phyloP scores from a whole-genome alignment of 2,329 filamentous ascomycete species.

The Aureobasidium sp. region DNA sequence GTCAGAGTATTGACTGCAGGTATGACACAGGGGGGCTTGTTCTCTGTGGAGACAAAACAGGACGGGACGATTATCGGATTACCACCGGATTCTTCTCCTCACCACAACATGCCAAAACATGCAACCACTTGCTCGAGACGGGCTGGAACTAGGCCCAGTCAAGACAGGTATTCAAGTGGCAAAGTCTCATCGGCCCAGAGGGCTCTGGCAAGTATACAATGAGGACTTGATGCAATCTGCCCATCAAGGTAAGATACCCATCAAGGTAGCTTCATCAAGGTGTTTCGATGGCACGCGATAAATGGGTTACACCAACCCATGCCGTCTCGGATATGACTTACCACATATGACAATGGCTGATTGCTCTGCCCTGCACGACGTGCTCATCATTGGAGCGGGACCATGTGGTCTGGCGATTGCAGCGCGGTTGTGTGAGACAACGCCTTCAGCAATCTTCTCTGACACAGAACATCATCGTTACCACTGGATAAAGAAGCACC shows the following conservation, averaged over 20 bases:
- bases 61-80: no score
- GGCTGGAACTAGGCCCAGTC: no score
- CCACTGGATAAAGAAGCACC: slow-evolving; percentile 65
- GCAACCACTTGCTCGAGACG: no score
- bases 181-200: no score
- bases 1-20: no score
- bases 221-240: background rate
- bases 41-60: no score
- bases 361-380: background rate
- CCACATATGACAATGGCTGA: background rate
- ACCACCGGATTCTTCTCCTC: no score
- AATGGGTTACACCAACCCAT: background rate
- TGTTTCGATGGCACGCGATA: background rate
- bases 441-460: slow-evolving; percentile 72
- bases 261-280: background rate
- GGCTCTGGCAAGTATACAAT: no score
- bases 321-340: no score
- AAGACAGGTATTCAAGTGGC: no score
- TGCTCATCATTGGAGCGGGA: slow-evolving; percentile 63
- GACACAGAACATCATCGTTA: slow-evolving; percentile 78
- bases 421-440: slow-evolving; percentile 62
- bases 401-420: slow-evolving; percentile 69
- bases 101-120: no score
- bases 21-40: no score
- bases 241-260: background rate